Evolutionary conservation across 306 rosid genomes (phyloP).

Genomic region (Trifolium repens): DNA sequence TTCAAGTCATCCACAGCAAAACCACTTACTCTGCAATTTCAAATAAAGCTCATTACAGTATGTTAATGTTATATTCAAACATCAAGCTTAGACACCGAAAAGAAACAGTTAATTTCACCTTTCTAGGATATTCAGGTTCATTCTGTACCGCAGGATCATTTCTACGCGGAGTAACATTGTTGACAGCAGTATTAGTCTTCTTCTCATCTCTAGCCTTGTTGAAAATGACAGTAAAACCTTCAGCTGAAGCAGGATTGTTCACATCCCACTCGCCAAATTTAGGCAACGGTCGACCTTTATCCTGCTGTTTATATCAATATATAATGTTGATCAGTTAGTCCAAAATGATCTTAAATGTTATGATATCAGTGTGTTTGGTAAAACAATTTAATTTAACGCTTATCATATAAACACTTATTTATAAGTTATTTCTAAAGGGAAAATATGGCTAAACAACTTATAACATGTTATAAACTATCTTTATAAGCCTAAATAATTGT

Average conservation of each 20-base stretch:
- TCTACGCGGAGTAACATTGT: conserved; percentile 44
- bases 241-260: conserved; percentile 83
- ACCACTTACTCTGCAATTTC: conserved; percentile 75
- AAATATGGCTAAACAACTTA: too few relatives aligned
- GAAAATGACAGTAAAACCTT: conserved; percentile 87
- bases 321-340: background rate
- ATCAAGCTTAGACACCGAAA: background rate
- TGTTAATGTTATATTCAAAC: conserved; percentile 3
- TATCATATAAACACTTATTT: background rate
- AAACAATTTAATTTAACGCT: background rate
- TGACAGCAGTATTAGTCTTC: conserved; percentile 53
- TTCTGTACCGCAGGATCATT: conserved; percentile 43
- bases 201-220: conserved; percentile 89
- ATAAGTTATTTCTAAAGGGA: too few relatives aligned
- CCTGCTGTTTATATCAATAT: conserved; percentile 50
- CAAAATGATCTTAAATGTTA: background rate
- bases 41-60: conserved; percentile 13
- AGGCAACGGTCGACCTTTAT: conserved; percentile 68
- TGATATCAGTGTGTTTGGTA: background rate
- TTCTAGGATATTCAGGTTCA: conserved; percentile 44
- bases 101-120: conserved; percentile 45
- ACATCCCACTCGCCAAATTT: conserved; percentile 97
- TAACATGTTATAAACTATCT: background rate
- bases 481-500: background rate
- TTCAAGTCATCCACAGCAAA: conserved; percentile 64